Evolutionary conservation across 2,329 filamentous ascomycete species (phyloP), one percentile per base, ranked within the genome.

Genomic region (Epicoccum sorghinum): DNA sequence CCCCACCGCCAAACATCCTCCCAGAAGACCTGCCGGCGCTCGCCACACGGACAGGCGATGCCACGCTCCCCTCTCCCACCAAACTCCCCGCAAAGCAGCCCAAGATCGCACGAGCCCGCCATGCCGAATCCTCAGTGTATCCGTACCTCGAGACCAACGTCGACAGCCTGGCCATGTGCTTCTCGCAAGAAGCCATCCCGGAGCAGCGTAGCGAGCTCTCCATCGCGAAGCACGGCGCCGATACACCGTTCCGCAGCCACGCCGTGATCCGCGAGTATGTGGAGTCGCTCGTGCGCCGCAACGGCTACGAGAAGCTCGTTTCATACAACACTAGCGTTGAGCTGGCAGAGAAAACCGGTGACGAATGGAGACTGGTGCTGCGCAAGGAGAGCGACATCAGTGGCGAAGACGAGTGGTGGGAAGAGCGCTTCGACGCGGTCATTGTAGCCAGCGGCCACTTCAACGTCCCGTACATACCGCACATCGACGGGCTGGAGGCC

Each of bases 131-230:
- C 2, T 67, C 69, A 0, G 60, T 88, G 14, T 88, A 88, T 59
- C 83, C 84, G 0, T 81, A 82, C 18, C 73, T 89, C n/a, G 84
- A 89, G 65, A 89, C 85, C 3, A 89, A 89, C 58, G 82, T 89
- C 38, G 80, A 83, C 57, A 76, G 77, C 5, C 64, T 79, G 2
- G 77, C 83, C 0, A 89, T 89, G 87, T 77, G 80, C 13, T 89
- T 83, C 67, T 82, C 79, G 0, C 78, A 84, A 55, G 84, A 86
- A 48, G 75, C 78, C 0, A 83, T 87, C 12, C 79, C 83, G 0
- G 66, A 38, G 68, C 74, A 24, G 78, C 76, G 12, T 61, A 78
- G 38, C 69, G 69, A 52, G 78, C 77, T 14, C 72, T 82, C 46
- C 58, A 72, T 23, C 65, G 59, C 61, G 8, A 60, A 80, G 24